Percentiles rank a stretch among this genome's conserved stretches.
Conservation (phyloP, 495 filamentous ascomycete genomes). For the Neurospora sp. region DNA sequence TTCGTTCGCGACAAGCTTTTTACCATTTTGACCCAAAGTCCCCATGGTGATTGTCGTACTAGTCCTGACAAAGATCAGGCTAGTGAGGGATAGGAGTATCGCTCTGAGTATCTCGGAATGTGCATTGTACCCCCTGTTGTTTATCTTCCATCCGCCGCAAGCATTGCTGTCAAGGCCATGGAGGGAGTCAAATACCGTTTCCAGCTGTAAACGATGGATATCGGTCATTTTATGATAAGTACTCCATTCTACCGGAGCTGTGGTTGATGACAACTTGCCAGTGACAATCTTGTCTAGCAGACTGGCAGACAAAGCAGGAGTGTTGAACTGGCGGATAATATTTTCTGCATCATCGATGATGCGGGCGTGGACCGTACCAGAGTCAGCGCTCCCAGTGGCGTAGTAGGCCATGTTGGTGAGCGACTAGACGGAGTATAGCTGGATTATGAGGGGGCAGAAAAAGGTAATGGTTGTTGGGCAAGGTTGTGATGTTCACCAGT, state of each 20-base stretch:
- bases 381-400: fast-evolving
- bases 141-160: too few relatives aligned
- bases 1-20: not conserved
- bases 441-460: too few relatives aligned
- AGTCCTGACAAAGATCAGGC: not conserved
- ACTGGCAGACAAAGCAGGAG: not conserved
- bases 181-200: not conserved
- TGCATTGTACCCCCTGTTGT: too few relatives aligned
- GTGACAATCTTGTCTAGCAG: not conserved
- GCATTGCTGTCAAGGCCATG: not conserved
- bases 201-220: not conserved
- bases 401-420: not conserved
- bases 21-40: not conserved
- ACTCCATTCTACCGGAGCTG: not conserved
- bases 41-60: not conserved
- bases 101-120: not conserved
- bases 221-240: not conserved
- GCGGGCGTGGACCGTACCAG: fast-evolving
- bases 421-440: not conserved
- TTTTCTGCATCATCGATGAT: not conserved
- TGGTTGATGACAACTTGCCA: not conserved
- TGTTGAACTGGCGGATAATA: not conserved
- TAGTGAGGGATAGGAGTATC: not conserved
- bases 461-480: not conserved
- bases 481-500: not conserved